Base-by-base conservation (phyloP, 345 rosid genomes). In the Dimocarpus longan region DNA sequence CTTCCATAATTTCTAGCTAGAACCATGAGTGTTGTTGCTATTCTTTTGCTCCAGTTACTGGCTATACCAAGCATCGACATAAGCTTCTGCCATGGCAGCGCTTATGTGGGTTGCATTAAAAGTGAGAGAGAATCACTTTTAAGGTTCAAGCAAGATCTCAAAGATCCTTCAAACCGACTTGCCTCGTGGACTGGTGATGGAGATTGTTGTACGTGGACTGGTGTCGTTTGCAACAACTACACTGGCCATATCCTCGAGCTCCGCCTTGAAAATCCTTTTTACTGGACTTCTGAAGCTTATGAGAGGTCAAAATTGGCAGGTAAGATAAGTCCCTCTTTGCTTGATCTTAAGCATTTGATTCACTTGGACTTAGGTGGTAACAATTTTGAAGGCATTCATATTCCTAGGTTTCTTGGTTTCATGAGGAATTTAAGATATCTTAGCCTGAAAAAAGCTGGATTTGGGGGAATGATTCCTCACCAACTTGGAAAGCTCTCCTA, bases 301-400 rank as follows among this genome's bases (percentile, higher is more conserved):
- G 18, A 19, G 26, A 56, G 6, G 37, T 32, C 37, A 32, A 32
- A 32, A 32, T 32, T 32, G 37, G 3, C 37, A 32, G 37, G 76
- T 39, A 37, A 57, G 66, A 37, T 72, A 72, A 72, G 11, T 59
- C 66, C 76, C 28, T n/a, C 50, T 39, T n/a, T 72, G 50, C 46
- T 72, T 11, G 46, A 57, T 18, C 10, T 72, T 2, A 56, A 18
- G 50, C 64, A 54, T 72, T 56, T 72, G 75, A 10, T 18, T 52
- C 5, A 8, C 74, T 52, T 71, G 74, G 42, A 71, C 62, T 50
- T 50, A 5, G 50, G 63, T 10, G 1, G 13, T 15, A 71, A 71
- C 32, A 32, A 71, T 50, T 71, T 71, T 28, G 24, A 26, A 16
- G 62, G 63, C 5, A 15, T 5, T 56, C 28, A 71, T 6, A 71